Conservation (phyloP, 768 basidiomycete species). For the Lactarius tabidus region DNA sequence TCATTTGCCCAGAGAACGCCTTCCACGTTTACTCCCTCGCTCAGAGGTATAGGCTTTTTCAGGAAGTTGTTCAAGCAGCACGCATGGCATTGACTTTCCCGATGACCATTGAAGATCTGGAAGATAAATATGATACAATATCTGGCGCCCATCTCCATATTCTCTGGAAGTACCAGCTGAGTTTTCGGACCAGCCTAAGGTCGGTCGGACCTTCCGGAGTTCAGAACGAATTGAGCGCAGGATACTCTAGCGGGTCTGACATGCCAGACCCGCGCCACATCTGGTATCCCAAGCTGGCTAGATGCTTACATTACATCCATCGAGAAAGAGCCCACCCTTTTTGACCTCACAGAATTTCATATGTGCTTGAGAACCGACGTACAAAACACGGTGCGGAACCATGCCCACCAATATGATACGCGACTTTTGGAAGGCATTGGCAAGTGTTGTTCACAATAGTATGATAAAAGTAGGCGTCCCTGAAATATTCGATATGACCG, state of each 20-base stretch:
- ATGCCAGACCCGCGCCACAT: neutral
- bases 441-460: neutral
- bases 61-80: neutral
- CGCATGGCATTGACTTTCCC: neutral
- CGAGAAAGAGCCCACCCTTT: neutral
- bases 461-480: neutral
- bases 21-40: constrained; percentile 1
- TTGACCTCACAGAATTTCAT: constrained; percentile 4
- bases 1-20: neutral
- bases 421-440: neutral
- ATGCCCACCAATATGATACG: no score
- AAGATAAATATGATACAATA: neutral
- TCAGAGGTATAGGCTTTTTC: neutral
- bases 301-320: constrained; percentile 4
- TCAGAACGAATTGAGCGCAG: neutral
- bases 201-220: neutral
- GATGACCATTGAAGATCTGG: neutral
- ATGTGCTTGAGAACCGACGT: neutral
- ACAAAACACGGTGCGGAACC: no score
- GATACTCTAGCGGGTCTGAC: neutral
- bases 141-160: neutral
- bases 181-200: neutral
- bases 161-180: neutral
- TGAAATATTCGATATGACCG: neutral
- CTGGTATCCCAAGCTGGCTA: constrained; percentile 1